Base-by-base conservation (phyloP, 768 basidiomycete species). In the Porpolomopsis calyptriformis region DNA sequence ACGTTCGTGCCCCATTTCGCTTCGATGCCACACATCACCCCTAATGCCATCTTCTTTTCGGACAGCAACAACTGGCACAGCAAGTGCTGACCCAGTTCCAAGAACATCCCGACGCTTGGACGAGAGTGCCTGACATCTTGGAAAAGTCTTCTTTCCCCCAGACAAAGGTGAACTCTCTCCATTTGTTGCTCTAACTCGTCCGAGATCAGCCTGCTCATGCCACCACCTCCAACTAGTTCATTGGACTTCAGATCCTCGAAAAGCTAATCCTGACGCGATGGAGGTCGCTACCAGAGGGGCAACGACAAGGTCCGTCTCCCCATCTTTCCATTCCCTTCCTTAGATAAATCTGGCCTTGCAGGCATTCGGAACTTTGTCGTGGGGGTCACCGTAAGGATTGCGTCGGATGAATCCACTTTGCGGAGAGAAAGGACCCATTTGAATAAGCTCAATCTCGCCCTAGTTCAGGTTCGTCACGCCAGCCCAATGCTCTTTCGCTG, bases 281-380 rank as follows among this genome's bases (percentile, higher is more conserved):
- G 96, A 93, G 91, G 68, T 85, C 91, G 26, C 68, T 99, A 41
- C 94, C 96, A 18, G 85, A 90, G 43, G 89, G 86, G 16, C 93
- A 99, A 60, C 75, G 93, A 55, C 85, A 86, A 73, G 92, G 92
- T 84, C 49, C 45, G 59, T 49, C 44, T 36, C 23, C 35, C 14
- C 42, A n/a, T 20, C 3, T 3, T 24, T 22, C 8, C 20, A 20
- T 19, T 12, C 23, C 33, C 36, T 19, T 29, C 34, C 10, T 7
- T 34, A 41, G 25, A 43, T 54, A 37, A 49, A 45, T 35, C 43
- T 12, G 6, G n/a, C 49, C 59, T 37, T 16, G 51, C 38, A 82
- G 94, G 94, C 43, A 98, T 99, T 52, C 80, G 93, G 48, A 98
- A 98, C 65, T 99, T 98, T 55, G 79, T 99, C 54, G 89, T 97